Evolutionary conservation across 345 rosid species (phyloP), one percentile per base, ranked within the genome.

Genomic region (Eucalyptus globulus): DNA sequence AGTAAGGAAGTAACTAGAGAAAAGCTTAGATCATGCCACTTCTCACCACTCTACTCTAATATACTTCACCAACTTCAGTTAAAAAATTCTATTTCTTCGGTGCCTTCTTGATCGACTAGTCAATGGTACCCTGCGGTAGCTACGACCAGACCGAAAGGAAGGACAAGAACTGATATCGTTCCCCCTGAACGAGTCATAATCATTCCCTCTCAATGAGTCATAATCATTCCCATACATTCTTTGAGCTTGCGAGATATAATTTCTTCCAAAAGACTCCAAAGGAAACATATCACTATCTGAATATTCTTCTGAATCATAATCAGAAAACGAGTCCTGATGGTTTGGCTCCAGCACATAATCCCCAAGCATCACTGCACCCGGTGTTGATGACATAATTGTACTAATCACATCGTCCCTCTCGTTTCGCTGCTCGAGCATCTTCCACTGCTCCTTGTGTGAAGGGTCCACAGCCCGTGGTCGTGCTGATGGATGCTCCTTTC

Each of bases 271-370:
- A 19, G 95, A 90, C 51, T 93, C 95, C 86, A 95, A 89, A 29
- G 93, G 89, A 49, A 92, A 60, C 40, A 91, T 88, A 58, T 89
- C 92, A 44, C 92, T 96, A 86, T 92, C 93, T 50, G 93, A 51
- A 86, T 94, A 92, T 26, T 95, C 97, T 83, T 95, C 98, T 17
- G 93, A 94, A 69, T 94, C 95, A 91, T 93, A 93, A 87, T 93
- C 94, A 86, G 91, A 91, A 87, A 89, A 93, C 86, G 90, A 81
- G 88, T 80, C 95, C 87, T 40, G 91, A 86, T 90, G 90, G 24
- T 92, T 93, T 31, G 96, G 96, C 91, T 97, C 99, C 37, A 97
- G 94, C 92, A 97, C 99, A 89, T 96, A 97, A 92, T 97, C 99
- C 53, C 99, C 99, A 80, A 96, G 81, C 87, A 97, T 95, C 83